A percentile compares a stretch with the other conserved stretches of the same genome.
Evolutionary conservation across 2,329 filamentous ascomycete genomes (phyloP).

Genomic region (Claviceps africana): DNA sequence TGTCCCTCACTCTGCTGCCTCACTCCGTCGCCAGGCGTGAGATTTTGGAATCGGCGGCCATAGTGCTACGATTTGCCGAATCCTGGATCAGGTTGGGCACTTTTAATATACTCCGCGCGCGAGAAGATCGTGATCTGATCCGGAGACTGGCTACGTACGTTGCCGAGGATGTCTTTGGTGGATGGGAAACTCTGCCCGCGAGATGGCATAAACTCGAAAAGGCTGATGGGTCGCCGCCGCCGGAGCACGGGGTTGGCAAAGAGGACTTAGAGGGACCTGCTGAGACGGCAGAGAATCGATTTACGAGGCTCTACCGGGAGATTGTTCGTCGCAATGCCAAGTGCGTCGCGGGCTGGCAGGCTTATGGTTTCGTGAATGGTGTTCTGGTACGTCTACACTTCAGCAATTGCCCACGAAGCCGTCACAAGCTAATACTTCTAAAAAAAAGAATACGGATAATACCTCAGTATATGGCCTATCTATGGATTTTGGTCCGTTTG

Average conservation of each 20-base stretch:
- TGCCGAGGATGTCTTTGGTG: constrained; percentile 73
- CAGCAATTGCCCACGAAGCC: neutral
- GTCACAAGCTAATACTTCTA: constrained; percentile 9
- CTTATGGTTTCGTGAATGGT: constrained; percentile 98
- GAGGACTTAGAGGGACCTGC: constrained; percentile 52
- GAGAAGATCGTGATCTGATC: constrained; percentile 64
- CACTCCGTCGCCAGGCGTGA: constrained; percentile 63
- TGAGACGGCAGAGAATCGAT: constrained; percentile 68
- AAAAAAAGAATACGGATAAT: constrained; percentile 70
- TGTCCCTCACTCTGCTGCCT: constrained; percentile 67
- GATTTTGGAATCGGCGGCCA: constrained; percentile 73
- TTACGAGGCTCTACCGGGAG: constrained; percentile 74
- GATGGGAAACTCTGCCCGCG: constrained; percentile 72
- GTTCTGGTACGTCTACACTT: constrained; percentile 43
- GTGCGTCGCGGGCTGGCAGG: constrained; percentile 89
- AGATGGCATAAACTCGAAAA: constrained; percentile 38
- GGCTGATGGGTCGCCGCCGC: constrained; percentile 26
- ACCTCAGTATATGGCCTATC: constrained; percentile 81
- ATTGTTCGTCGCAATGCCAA: constrained; percentile 72
- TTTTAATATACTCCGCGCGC: constrained; percentile 77
- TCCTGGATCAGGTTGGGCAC: constrained; percentile 89
- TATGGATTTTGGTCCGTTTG: constrained; percentile 92
- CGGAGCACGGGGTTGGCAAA: constrained; percentile 37
- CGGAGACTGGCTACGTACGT: constrained; percentile 67
- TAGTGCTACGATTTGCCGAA: constrained; percentile 83